Evolutionary conservation across 768 basidiomycete genomes (phyloP), one percentile per base, ranked within the genome.

Genomic region (Tylopilus balloui): DNA sequence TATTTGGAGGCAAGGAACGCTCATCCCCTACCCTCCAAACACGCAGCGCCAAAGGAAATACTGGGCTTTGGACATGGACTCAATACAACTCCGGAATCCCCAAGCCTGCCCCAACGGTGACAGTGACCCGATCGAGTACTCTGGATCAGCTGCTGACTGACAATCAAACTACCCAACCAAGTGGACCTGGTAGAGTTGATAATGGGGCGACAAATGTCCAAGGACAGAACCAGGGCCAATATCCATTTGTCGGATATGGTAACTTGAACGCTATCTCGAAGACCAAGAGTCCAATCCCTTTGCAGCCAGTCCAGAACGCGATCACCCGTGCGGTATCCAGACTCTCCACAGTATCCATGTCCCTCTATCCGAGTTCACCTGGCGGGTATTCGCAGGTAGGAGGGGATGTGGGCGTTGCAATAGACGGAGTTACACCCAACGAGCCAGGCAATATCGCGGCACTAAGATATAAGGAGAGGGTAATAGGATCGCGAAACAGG

Each of bases 1-100:
- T 88, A 29, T 89, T 90, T 56, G 86, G 87, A n/a, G 86, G 88
- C 2, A 81, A 81, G 57, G 86, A 88, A 36, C 66, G 77, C 29
- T 76, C 78, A 3, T 77, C 80, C 1, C 64, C 56, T 24, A 57
- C 53, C 12, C 45, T 54, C 21, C 52, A 55, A 40, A 27, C 45
- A 42, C 61, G 66, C 21, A 56, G 69, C 56, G 71, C 70, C n/a
- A 69, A 66, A 12, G 65, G 62, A 46, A 72, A 74, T 39, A 73
- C 68, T 7, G 71, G 75, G 6, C 62, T 73, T 15, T 84, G 80
- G 77, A 74, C 67, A 27, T 83, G 80, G 80, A 74, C 78, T 0
- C 77, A 78, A 53, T 81, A 80, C 27, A 74, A 73, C 36, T 71
- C 75, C 12, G 68, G 63, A 12, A 59, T 68, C 41, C 66, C 56